Percentiles rank a stretch among this genome's conserved stretches.
phyloP scores from a whole-genome alignment of 495 filamentous ascomycete genomes.

The Amorphotheca resinae region DNA sequence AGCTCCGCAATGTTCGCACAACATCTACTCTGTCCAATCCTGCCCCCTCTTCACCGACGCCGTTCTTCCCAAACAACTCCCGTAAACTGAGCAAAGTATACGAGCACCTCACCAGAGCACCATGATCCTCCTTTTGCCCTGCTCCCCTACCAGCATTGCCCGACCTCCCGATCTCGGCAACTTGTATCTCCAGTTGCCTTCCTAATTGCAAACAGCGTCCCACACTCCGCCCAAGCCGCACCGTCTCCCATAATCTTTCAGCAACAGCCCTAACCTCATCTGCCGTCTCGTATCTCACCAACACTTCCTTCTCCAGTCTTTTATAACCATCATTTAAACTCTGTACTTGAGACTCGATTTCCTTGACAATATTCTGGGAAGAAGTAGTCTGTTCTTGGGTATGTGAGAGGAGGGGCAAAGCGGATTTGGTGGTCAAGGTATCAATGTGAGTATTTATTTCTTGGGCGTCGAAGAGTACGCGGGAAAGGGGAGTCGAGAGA shows the following conservation, averaged over 20 bases:
- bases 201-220: constrained; percentile 65
- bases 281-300: constrained; percentile 68
- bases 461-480: constrained; percentile 92
- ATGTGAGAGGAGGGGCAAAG: constrained; percentile 70
- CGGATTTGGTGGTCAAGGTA: constrained; percentile 69
- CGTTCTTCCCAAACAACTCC: constrained; percentile 52
- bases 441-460: constrained; percentile 96
- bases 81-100: constrained; percentile 62
- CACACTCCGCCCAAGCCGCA: constrained; percentile 66
- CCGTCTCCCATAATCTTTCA: constrained; percentile 61
- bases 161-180: constrained; percentile 44
- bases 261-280: constrained; percentile 63
- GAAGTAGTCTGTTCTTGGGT: constrained; percentile 60
- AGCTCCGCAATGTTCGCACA: constrained; percentile 51
- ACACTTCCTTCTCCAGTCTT: constrained; percentile 70
- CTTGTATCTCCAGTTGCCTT: constrained; percentile 76
- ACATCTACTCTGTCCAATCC: constrained; percentile 60
- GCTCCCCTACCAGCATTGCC: constrained; percentile 23
- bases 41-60: constrained; percentile 58
- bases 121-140: constrained; percentile 52
- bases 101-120: constrained; percentile 65
- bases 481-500: constrained; percentile 83
- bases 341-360: constrained; percentile 63
- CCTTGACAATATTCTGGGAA: constrained; percentile 51
- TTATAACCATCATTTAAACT: constrained; percentile 72